Evolutionary conservation across 257 asterid species (phyloP).

Genomic region (Jaltomata sinuosa): DNA sequence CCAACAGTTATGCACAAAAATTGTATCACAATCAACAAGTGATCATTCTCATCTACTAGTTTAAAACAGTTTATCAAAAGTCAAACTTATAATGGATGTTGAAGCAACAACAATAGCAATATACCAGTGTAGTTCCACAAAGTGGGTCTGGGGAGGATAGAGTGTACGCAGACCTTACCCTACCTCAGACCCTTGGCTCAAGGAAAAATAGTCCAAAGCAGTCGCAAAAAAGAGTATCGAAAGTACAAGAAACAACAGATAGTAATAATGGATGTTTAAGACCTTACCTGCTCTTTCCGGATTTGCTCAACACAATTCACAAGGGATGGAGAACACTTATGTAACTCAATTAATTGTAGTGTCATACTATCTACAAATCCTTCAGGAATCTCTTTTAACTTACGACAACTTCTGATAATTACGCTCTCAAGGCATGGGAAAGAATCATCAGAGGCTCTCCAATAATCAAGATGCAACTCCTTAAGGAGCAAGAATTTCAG

Average conservation of each 20-base stretch:
- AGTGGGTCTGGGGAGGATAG: no score
- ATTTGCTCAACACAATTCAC: not conserved
- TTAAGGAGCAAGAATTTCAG: conserved; percentile 2
- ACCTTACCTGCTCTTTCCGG: not conserved
- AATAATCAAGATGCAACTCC: not conserved
- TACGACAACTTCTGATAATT: not conserved
- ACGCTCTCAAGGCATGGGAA: not conserved
- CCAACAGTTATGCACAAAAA: no score
- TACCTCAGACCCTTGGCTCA: no score
- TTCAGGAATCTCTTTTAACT: not conserved
- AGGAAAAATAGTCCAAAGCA: no score
- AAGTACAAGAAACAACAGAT: no score
- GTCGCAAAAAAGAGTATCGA: no score
- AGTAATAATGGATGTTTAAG: no score
- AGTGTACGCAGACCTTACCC: no score
- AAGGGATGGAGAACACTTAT: not conserved
- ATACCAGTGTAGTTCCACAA: not conserved
- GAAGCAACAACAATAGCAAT: not conserved
- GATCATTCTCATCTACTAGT: no score
- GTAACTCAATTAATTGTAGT: not conserved
- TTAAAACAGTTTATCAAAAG: not conserved
- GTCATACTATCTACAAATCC: not conserved
- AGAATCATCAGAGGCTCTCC: not conserved
- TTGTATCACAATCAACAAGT: no score
- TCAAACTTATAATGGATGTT: not conserved